Conservation (phyloP, 2,329 filamentous ascomycete species). For the Curvularia spicifera region DNA sequence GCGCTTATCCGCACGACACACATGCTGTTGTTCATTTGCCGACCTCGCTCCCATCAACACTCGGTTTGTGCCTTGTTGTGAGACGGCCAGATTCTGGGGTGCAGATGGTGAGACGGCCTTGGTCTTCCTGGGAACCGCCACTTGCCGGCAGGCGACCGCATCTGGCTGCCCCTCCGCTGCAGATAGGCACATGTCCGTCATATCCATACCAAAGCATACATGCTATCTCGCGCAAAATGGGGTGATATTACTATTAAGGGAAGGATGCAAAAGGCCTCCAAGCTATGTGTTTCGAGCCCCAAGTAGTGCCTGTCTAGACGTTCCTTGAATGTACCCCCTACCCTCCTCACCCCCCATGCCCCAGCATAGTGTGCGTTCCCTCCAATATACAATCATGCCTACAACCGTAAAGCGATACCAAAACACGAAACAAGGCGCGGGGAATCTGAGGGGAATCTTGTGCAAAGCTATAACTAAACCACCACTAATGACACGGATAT, state of each 20-base stretch:
- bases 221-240: constrained; percentile 15
- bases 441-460: constrained; percentile 38
- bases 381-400: constrained; percentile 28
- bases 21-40: neutral
- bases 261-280: constrained; percentile 24
- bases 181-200: constrained; percentile 1
- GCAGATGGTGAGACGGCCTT: constrained; percentile 20
- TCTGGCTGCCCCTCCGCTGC: neutral
- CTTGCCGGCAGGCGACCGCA: constrained; percentile 1
- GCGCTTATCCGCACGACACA: constrained; percentile 9
- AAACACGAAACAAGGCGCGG: constrained; percentile 18
- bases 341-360: constrained; percentile 12
- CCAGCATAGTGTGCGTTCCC: constrained; percentile 19
- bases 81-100: constrained; percentile 16
- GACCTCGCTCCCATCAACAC: neutral
- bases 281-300: constrained; percentile 21
- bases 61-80: neutral
- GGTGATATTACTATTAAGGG: constrained; percentile 41
- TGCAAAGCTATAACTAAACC: constrained; percentile 31
- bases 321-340: constrained; percentile 13
- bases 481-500: constrained; percentile 26
- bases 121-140: constrained; percentile 6
- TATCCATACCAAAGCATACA: neutral
- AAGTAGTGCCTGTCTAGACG: constrained; percentile 16
- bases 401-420: constrained; percentile 18